These are phyloP conservation scores for Coelastrella sp. DNA, from an alignment of 139 green algal species.

Conservation along the genomic window DNA sequence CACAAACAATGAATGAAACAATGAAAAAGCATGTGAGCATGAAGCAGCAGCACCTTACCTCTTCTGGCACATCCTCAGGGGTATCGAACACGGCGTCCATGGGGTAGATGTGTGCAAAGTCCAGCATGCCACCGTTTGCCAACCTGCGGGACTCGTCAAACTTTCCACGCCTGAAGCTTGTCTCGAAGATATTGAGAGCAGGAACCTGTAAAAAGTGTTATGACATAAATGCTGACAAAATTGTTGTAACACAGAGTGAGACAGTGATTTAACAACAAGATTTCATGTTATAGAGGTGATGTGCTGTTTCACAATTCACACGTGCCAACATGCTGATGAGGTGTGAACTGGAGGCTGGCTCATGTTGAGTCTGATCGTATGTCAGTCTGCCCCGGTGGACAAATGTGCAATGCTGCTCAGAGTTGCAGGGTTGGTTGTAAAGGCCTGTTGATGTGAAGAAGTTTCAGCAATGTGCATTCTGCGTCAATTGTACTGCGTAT, in stretches of 20 bases:
- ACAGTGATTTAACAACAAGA: too few species aligned
- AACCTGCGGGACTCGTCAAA: slow-evolving; percentile 96
- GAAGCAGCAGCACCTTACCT: slow-evolving; percentile 68
- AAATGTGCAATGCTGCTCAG: too few species aligned
- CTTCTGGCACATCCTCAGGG: slow-evolving; percentile 94
- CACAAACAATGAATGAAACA: neutral
- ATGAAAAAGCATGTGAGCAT: neutral
- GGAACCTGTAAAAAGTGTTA: slow-evolving; percentile 70
- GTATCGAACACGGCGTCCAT: slow-evolving; percentile 99
- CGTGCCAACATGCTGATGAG: too few species aligned
- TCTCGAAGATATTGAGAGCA: slow-evolving; percentile 98
- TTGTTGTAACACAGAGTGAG: neutral
- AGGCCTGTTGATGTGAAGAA: too few species aligned
- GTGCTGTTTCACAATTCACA: too few species aligned
- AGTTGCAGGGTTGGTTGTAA: too few species aligned
- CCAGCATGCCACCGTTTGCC: slow-evolving; percentile 91
- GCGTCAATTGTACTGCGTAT: too few species aligned
- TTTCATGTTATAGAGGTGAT: too few species aligned
- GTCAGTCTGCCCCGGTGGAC: too few species aligned
- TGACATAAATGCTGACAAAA: neutral
- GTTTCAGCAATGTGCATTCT: too few species aligned
- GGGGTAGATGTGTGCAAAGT: slow-evolving; percentile 96
- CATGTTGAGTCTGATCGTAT: too few species aligned
- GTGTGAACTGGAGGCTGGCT: too few species aligned
- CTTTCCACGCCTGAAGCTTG: slow-evolving; percentile 88